phyloP scores from a whole-genome alignment of 768 basidiomycete genomes.

The Xerocomus brunneocitrinus region DNA sequence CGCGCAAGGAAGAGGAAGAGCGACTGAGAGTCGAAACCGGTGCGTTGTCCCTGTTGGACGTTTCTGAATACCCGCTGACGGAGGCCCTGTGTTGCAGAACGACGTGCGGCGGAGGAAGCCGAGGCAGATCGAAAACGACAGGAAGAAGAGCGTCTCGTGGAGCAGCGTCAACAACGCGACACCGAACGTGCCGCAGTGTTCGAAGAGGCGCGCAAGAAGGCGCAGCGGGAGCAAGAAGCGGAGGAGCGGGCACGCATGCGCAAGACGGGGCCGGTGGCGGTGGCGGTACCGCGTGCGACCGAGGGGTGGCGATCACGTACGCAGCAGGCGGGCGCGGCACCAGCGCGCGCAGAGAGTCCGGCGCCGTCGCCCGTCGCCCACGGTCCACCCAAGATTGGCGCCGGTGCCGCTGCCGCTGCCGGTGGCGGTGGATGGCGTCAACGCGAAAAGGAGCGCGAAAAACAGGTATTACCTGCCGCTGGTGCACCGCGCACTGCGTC shows the following conservation, averaged over 20 bases:
- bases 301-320: slow-evolving; percentile 14
- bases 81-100: slow-evolving; percentile 34
- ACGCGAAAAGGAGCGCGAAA: slow-evolving; percentile 38
- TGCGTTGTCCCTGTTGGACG: slow-evolving; percentile 29
- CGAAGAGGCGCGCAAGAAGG: slow-evolving; percentile 56
- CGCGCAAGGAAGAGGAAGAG: slow-evolving; percentile 35
- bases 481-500: slow-evolving; percentile 13
- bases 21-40: slow-evolving; percentile 47
- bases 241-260: slow-evolving; percentile 39
- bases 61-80: slow-evolving; percentile 2
- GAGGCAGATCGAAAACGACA: slow-evolving; percentile 51
- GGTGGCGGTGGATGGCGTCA: slow-evolving; percentile 54
- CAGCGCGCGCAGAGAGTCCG: slow-evolving; percentile 55
- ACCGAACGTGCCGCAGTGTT: slow-evolving; percentile 45
- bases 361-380: slow-evolving; percentile 33
- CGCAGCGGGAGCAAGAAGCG: slow-evolving; percentile 69
- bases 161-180: slow-evolving; percentile 50
- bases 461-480: slow-evolving; percentile 36
- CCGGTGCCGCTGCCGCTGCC: slow-evolving; percentile 26
- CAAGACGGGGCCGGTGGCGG: slow-evolving; percentile 27
- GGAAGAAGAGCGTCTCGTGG: slow-evolving; percentile 54
- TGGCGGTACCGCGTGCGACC: slow-evolving; percentile 13
- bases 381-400: slow-evolving; percentile 35
- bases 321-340: slow-evolving; percentile 31
- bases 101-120: slow-evolving; percentile 53